phyloP scores from a whole-genome alignment of 2,329 filamentous ascomycete species.

The Arthroderma sp. region DNA sequence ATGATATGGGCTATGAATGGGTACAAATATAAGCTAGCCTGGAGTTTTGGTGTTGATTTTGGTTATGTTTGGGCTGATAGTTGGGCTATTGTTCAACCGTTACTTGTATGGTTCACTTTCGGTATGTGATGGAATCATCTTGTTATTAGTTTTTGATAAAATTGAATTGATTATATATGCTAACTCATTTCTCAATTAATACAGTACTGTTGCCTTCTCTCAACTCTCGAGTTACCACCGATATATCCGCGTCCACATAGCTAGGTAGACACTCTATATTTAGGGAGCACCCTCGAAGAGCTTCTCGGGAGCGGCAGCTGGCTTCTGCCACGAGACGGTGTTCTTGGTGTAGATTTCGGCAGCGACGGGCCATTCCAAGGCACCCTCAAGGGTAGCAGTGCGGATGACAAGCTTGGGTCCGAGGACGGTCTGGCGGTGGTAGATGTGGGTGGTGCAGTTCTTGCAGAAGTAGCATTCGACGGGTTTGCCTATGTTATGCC shows the following conservation, averaged over 20 bases:
- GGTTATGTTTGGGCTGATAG: neutral
- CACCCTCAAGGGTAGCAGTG: slow-evolving; percentile 36
- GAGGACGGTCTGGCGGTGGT: slow-evolving; percentile 42
- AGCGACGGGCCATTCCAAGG: slow-evolving; percentile 35
- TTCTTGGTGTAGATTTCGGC: slow-evolving; percentile 45
- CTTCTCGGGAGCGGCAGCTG: slow-evolving; percentile 31
- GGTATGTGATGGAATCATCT: too few relatives aligned
- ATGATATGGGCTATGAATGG: too few relatives aligned
- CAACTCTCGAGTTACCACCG: too few relatives aligned
- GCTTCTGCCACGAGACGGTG: slow-evolving; percentile 36
- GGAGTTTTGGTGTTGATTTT: too few relatives aligned
- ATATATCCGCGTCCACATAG: too few relatives aligned
- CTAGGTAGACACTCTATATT: neutral
- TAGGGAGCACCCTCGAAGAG: neutral
- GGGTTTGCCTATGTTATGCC: slow-evolving; percentile 30
- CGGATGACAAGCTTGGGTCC: slow-evolving; percentile 39
- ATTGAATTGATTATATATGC: too few relatives aligned
- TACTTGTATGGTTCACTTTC: too few relatives aligned
- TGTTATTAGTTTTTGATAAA: too few relatives aligned
- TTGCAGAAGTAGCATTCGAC: slow-evolving; percentile 47
- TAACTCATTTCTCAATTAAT: too few relatives aligned
- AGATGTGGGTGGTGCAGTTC: slow-evolving; percentile 42
- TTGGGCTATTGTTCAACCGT: neutral
- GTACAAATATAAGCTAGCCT: too few relatives aligned
- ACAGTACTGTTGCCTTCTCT: too few relatives aligned